phyloP scores from a whole-genome alignment of 441 rosid genomes.

The Syzygium syzygioides region DNA sequence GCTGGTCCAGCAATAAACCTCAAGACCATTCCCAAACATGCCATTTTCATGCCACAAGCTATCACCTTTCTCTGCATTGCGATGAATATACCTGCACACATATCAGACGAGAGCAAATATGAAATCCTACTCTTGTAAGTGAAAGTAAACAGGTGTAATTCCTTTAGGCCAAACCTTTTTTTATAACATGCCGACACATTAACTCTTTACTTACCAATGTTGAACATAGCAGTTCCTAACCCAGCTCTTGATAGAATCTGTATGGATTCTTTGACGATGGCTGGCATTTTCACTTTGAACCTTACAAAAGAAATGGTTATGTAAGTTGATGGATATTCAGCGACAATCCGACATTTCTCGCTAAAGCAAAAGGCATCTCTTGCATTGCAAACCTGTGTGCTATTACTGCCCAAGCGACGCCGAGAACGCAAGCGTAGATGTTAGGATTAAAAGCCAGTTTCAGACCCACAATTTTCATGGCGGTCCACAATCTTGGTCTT shows the following conservation, averaged over 20 bases:
- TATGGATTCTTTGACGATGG: neutral
- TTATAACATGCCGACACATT: neutral
- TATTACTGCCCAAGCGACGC: constrained; percentile 6
- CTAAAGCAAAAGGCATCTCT: neutral
- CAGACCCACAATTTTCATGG: neutral
- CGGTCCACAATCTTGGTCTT: neutral
- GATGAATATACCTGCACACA: constrained; percentile 6
- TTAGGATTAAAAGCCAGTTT: constrained; percentile 15
- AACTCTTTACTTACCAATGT: neutral
- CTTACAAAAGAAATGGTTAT: neutral
- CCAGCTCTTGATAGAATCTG: constrained; percentile 3
- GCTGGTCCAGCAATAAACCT: constrained; percentile 11
- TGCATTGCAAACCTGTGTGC: neutral
- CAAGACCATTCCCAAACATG: neutral
- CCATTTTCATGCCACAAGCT: constrained; percentile 3
- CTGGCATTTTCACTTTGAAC: constrained; percentile 9
- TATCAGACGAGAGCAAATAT: neutral
- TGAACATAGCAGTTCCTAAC: constrained; percentile 19
- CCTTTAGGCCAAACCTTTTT: neutral
- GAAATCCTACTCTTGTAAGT: neutral
- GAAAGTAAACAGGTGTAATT: neutral
- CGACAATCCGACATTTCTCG: neutral
- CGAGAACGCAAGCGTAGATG: constrained; percentile 2
- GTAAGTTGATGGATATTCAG: neutral
- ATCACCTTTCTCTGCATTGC: constrained; percentile 10